Base-by-base conservation (phyloP, 208 protist species). In the Trypanosoma melophagium region DNA sequence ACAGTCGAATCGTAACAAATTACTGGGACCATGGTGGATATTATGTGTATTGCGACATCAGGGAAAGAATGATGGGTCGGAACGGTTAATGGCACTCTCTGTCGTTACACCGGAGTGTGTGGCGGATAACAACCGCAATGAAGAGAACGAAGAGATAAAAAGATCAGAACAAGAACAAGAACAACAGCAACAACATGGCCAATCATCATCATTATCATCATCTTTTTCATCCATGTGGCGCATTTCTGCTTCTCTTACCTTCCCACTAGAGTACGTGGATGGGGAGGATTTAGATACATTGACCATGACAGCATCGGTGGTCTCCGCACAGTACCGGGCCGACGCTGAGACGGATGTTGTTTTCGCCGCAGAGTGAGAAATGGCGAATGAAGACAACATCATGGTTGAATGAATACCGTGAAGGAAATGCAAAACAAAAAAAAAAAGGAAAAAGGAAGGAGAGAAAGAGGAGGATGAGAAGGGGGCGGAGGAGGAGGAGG, bases 271-370 rank as follows among this genome's bases (percentile, higher is more conserved):
- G 22, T 60, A 57, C 22, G 49, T 77, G 42, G 71, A 77, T 38
- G 74, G 61, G 19, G 74, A 75, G 79, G 74, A 80, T 60, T 47
- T 84, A 47, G 67, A 84, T 22, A 66, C 66, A n/a, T 16, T 81
- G 31, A 60, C 22, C 8, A 62, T 84, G 57, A 50, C 41, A 10
- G 79, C 64, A 24, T 31, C 56, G 12, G 22, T 80, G 10, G 57
- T 70, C 16, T 60, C 60, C 24, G 41, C 51, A n/a, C 40, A 49
- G 3, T 75, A 42, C 51, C 65, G 64, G 17, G 69, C 63, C 7
- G 69, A 78, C 28, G 68, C 60, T 8, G 69, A 79, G 58, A 47
- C 58, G 38, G 58, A 68, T 16, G 74, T 84, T 1, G 38, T 60
- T 14, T 81, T 81, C 57, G 60, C 31, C 17, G 47, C 40, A 17